Evolutionary conservation across 129 eudicot species (phyloP), one percentile per base, ranked within the genome.

Genomic region (Artemisia argyi): DNA sequence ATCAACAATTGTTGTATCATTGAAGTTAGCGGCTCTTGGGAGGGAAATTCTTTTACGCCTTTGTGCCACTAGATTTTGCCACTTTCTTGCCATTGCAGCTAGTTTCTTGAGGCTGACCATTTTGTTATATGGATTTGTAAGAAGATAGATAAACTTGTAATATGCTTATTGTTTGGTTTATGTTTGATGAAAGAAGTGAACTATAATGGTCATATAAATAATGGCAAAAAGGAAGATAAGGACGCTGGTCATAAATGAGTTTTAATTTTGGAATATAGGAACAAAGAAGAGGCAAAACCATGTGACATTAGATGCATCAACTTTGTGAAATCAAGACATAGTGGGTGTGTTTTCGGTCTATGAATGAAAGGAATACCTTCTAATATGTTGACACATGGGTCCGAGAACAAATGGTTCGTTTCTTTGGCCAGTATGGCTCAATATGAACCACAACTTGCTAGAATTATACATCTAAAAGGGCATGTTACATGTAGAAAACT

Each of bases 81-180:
- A 75, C 39, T 69, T 80, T 35, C 77, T 71, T 71, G 83, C 77
- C 81, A 83, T 79, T 13, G 67, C 66, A 72, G 46, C 63, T 68
- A 82, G 86, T 22, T 71, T 70, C 81, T 75, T 74, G 18, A 69
- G 46, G 64, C 78, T 83, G 66, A 79, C 72, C 84, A 83, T 75
- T 58, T 51, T 61, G 48, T 15, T 55, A 13, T 18, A 14, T 11
- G 15, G 62, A 28, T 46, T 20, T n/a, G 54, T 19, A 42, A n/a
- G 15, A 46, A 49, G 11, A 3, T 39, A 39, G 44, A 39, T 39
- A 35, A 35, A 46, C 22, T 62, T 32, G 14, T 39, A 39, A 15
- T 52, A 69, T 69, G 63, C 7, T 54, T 18, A 66, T 16, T 69
- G 35, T 69, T 54, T 69, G 32, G 51, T 30, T 69, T 30, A 62